Evolutionary conservation across 2,329 filamentous ascomycete species (phyloP).

Genomic region (Fusarium sp.): DNA sequence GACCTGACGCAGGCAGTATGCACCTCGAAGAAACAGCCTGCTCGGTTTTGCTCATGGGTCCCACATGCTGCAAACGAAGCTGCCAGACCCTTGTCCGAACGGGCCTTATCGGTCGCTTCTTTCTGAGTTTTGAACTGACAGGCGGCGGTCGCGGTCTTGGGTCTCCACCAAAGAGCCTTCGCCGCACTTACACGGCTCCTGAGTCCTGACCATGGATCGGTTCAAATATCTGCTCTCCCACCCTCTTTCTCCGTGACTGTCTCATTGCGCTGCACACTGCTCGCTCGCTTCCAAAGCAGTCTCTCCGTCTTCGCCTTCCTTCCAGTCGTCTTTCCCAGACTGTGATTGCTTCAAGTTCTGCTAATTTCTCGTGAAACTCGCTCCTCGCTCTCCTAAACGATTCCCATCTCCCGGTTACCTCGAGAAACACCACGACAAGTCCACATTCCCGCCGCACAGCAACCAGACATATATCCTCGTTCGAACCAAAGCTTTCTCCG

Average conservation of each 20-base stretch:
- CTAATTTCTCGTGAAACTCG: conserved; percentile 25
- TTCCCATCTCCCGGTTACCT: not conserved
- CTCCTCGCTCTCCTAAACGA: conserved; percentile 8
- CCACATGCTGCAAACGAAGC: conserved; percentile 43
- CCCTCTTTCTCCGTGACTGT: conserved; percentile 22
- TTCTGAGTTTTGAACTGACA: conserved; percentile 13
- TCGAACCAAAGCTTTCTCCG: not conserved
- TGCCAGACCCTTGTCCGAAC: conserved; percentile 3
- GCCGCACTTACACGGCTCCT: conserved; percentile 38
- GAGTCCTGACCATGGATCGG: not conserved
- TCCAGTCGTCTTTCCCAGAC: conserved; percentile 6
- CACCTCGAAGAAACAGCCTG: conserved; percentile 27
- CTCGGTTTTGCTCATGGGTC: conserved; percentile 17
- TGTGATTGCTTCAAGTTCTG: conserved; percentile 19
- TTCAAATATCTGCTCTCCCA: conserved; percentile 44
- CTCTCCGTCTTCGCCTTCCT: conserved; percentile 6
- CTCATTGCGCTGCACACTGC: conserved; percentile 12
- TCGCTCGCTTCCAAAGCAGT: conserved; percentile 16
- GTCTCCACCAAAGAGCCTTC: conserved; percentile 29
- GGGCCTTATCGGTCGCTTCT: conserved; percentile 37
- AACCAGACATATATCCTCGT: conserved; percentile 6
- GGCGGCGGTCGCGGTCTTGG: conserved; percentile 3
- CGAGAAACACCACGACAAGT: conserved; percentile 9
- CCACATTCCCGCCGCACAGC: conserved; percentile 2
- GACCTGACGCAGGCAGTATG: conserved; percentile 23